Conservation (phyloP, 805 yeast species). For the Ascoidea asiatica region DNA sequence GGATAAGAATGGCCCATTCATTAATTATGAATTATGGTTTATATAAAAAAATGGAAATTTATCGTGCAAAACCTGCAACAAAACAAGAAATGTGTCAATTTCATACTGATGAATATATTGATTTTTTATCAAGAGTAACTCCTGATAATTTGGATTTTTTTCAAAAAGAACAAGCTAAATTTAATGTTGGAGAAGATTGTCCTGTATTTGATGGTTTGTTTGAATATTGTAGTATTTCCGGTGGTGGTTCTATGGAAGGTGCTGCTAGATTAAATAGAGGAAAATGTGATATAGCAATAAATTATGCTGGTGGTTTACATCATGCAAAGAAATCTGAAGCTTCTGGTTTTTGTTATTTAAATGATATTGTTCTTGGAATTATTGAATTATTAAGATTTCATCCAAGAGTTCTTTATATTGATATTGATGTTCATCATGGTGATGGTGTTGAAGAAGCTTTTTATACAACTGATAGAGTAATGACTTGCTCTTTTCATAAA, state of each 20-base stretch:
- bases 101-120: conserved; percentile 95
- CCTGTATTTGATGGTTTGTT: conserved; percentile 73
- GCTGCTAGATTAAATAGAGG: conserved; percentile 71
- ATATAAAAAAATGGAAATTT: conserved; percentile 93
- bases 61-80: conserved; percentile 95
- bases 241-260: conserved; percentile 88
- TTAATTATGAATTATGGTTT: conserved; percentile 94
- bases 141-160: conserved; percentile 86
- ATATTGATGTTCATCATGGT: conserved; percentile 93
- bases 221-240: conserved; percentile 65
- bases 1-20: conserved; percentile 97
- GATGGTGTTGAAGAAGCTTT: conserved; percentile 98
- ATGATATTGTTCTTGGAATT: conserved; percentile 86
- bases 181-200: conserved; percentile 94
- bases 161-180: conserved; percentile 76
- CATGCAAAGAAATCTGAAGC: conserved; percentile 95
- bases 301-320: conserved; percentile 90
- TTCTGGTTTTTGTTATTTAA: conserved; percentile 88
- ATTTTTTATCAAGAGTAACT: conserved; percentile 77
- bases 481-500: conserved; percentile 82
- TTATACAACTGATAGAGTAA: conserved; percentile 81
- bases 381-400: conserved; percentile 76
- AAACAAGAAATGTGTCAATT: conserved; percentile 97
- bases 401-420: conserved; percentile 86
- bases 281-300: conserved; percentile 82